Evolutionary conservation across 169 alveolate genomes (phyloP), one percentile per base, ranked within the genome.

Genomic region (Cryptosporidium felis): DNA sequence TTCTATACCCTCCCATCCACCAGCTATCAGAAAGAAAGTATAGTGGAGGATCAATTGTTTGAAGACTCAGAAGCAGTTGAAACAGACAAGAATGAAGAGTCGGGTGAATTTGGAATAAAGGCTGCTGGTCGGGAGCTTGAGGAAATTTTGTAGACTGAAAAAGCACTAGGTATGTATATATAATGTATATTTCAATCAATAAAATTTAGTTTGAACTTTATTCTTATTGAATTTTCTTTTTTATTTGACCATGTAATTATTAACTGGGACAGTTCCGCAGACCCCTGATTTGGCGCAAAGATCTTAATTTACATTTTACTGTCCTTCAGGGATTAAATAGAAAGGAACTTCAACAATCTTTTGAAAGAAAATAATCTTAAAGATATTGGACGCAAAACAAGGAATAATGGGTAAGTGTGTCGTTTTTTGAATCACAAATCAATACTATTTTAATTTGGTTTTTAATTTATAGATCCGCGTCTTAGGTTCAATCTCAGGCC

Each of bases 271-370:
- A n/a, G 49, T 8, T 5, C 49, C 49, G 23, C 62, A 66, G 34
- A 28, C 30, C 8, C 0, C n/a, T 47, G 18, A 36, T 74, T 74
- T 74, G 85, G 85, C 85, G 85, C 85, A 49, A 74, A 74, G 85
- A 74, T 74, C 85, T 74, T 36, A 26, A 74, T 74, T 53, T 74
- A 53, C 32, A 42, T 36, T n/a, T 61, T 16, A 38, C 46, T 21
- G 63, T 41, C 85, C 41, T 28, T 5, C 18, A 41, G n/a, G 23
- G 53, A 63, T 42, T n/a, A n/a, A n/a, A n/a, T n/a, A n/a, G n/a
- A n/a, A n/a, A n/a, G n/a, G n/a, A n/a, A n/a, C n/a, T n/a, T n/a
- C n/a, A n/a, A n/a, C n/a, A n/a, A n/a, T n/a, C n/a, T n/a, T n/a
- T n/a, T n/a, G n/a, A n/a, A n/a, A n/a, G n/a, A n/a, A n/a, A n/a